A percentile compares a stretch with the other conserved stretches of the same genome.
Conservation (phyloP, 2,329 filamentous ascomycete species). For the Rutstroemia sp. region DNA sequence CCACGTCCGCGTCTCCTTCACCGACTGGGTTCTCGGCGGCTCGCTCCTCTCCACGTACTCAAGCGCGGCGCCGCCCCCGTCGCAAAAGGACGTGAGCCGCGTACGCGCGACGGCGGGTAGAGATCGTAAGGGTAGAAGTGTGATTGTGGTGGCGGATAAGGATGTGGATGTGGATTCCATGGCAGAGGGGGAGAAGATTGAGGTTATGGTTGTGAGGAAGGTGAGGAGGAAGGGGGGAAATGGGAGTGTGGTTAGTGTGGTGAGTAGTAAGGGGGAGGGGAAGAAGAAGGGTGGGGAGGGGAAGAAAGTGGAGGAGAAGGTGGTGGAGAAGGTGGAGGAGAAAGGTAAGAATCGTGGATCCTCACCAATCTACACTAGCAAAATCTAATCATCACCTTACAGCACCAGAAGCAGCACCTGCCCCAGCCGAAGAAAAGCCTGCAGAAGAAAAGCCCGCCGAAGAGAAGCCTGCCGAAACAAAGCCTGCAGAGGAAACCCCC, state of each 20-base stretch:
- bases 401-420: neutral
- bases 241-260: neutral
- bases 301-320: neutral
- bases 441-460: neutral
- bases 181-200: conserved; percentile 1
- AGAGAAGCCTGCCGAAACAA: neutral
- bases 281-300: conserved; percentile 5
- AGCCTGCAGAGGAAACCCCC: neutral
- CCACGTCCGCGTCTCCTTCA: conserved; percentile 23
- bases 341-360: neutral
- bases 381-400: neutral
- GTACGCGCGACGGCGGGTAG: conserved; percentile 2
- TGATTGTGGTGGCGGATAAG: neutral
- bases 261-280: neutral
- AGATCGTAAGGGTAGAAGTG: conserved; percentile 1
- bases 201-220: neutral
- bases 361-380: no score
- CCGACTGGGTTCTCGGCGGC: conserved; percentile 26
- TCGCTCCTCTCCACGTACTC: conserved; percentile 15
- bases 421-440: neutral
- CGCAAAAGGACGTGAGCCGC: neutral
- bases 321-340: neutral
- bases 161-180: neutral
- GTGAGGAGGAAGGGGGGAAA: neutral
- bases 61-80: neutral